Base-by-base conservation (phyloP, 2,329 filamentous ascomycete species). In the Claviceps africana region DNA sequence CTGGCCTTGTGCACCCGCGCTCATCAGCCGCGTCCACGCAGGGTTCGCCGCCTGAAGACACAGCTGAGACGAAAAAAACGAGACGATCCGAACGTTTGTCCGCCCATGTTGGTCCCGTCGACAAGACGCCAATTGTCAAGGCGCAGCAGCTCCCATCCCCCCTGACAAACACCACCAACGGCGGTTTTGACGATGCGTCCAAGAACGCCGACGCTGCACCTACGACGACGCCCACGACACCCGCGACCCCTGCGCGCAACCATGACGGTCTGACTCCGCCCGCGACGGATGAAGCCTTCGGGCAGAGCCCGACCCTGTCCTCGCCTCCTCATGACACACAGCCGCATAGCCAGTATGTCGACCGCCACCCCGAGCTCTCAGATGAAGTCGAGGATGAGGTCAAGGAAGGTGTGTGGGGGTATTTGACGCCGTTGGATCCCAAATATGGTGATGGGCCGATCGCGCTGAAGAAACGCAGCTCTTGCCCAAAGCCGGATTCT, bases 371-470 rank as follows among this genome's bases (percentile, higher is more conserved):
- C 54, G 78, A 80, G 28, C 77, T 91, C 47, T 83, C 83, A 11
- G 86, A 90, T 56, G 88, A 95, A 53, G 86, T 94, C 4, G 80
- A 90, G 56, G 86, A 95, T 63, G 89, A 95, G 69, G 80, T 74
- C 55, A 76, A 79, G 46, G 86, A 95, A 65, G 88, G 88, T 9
- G 88, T 97, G 1, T 98, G 93, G 93, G 94, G 94, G 13, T 98
- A 97, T 62, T 74, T 98, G 5, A 80, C 95, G 51, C 88, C 91
- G 2, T 71, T 95, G 25, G 83, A 91, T 62, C 76, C 78, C 50
- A 79, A 78, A 57, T 82, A 84, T 51, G 83, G 67, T 43, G 81
- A 68, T 70, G 85, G 66, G 68, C 95, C 69, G 46, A 62, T 80
- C 22, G 86, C 94, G 8, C 67, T 98, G 65, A 85, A 79, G 67